phyloP scores from a whole-genome alignment of 345 rosid genomes.

The Eucalyptus regnans region DNA sequence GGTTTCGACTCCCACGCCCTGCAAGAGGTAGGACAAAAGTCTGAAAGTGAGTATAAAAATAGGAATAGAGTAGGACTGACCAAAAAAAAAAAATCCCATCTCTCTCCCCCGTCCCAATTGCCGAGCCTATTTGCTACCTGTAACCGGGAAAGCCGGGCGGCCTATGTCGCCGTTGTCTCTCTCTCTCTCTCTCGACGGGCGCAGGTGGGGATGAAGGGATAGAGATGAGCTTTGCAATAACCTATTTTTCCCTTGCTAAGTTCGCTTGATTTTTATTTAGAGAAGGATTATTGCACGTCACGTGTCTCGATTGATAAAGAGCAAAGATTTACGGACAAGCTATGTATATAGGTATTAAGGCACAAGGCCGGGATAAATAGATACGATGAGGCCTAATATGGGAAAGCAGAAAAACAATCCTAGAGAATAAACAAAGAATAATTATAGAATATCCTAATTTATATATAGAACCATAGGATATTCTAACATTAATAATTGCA shows the following conservation, averaged over 20 bases:
- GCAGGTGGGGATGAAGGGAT: background rate
- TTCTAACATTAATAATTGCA: background rate
- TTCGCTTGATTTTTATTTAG: background rate
- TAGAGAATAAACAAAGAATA: too few relatives aligned
- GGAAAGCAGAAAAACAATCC: too few relatives aligned
- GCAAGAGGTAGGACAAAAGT: too few relatives aligned
- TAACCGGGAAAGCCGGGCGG: background rate
- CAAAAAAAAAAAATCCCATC: background rate
- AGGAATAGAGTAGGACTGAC: too few relatives aligned
- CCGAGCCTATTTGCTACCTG: background rate
- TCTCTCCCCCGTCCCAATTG: background rate
- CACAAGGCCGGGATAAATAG: too few relatives aligned
- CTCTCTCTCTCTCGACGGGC: background rate
- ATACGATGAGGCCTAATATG: rapidly evolving
- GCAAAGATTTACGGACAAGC: too few relatives aligned
- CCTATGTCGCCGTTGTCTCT: background rate
- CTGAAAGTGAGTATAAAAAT: too few relatives aligned
- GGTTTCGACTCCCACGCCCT: too few relatives aligned
- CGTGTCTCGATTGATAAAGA: background rate
- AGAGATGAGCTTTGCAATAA: background rate
- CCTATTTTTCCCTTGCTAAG: background rate
- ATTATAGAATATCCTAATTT: too few relatives aligned
- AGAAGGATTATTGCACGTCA: background rate
- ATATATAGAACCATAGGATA: too few relatives aligned
- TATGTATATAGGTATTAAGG: too few relatives aligned